phyloP scores from a whole-genome alignment of 2,329 filamentous ascomycete species.

The Trichoderma pleuroti region DNA sequence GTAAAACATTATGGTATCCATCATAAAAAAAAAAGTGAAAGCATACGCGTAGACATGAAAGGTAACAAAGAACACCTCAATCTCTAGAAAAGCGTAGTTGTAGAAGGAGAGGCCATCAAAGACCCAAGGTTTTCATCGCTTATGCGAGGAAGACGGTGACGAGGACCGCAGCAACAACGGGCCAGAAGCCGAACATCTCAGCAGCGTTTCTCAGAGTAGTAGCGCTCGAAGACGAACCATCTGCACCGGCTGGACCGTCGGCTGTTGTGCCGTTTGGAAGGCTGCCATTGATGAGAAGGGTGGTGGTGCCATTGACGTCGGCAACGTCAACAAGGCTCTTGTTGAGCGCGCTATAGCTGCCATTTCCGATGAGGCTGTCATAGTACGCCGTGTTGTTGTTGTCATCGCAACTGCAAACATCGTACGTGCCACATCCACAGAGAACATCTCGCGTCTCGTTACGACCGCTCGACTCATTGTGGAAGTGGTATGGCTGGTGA shows the following conservation, averaged over 20 bases:
- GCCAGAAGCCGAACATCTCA: slow-evolving; percentile 48
- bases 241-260: slow-evolving; percentile 30
- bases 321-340: slow-evolving; percentile 59
- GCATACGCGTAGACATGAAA: background rate
- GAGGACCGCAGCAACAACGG: slow-evolving; percentile 42
- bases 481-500: slow-evolving; percentile 42
- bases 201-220: slow-evolving; percentile 33
- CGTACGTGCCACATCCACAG: slow-evolving; percentile 50
- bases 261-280: slow-evolving; percentile 63
- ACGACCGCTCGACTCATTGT: slow-evolving; percentile 46
- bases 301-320: slow-evolving; percentile 38
- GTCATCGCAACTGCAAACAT: slow-evolving; percentile 65
- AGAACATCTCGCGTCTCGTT: slow-evolving; percentile 37
- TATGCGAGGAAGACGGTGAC: slow-evolving; percentile 44
- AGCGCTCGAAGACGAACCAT: no score
- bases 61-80: background rate
- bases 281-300: slow-evolving; percentile 72
- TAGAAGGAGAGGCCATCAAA: background rate
- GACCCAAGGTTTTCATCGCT: slow-evolving; percentile 1
- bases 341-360: slow-evolving; percentile 58
- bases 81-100: background rate
- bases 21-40: background rate
- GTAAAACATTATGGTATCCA: slow-evolving; percentile 10
- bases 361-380: slow-evolving; percentile 61
- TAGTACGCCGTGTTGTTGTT: slow-evolving; percentile 59